Conservation (phyloP, 2,329 filamentous ascomycete species). For the Zymoseptoria crescenta region DNA sequence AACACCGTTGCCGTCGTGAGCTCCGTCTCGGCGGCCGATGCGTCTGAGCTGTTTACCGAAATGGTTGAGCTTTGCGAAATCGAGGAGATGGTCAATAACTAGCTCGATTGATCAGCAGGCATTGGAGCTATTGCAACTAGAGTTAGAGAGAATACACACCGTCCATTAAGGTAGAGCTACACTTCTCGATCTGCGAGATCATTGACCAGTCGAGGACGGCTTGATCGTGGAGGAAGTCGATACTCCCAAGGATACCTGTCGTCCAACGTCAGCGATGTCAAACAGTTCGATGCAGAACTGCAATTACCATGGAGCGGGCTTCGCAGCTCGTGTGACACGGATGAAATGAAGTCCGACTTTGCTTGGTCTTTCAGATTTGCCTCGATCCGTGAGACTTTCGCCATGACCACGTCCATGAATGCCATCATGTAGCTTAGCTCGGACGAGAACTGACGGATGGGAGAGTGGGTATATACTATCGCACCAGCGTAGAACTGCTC, state of each 20-base stretch:
- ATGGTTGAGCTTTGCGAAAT: conserved; percentile 39
- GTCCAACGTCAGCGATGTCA: no score
- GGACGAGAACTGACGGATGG: conserved; percentile 32
- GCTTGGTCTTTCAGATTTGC: conserved; percentile 35
- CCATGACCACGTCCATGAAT: conserved; percentile 36
- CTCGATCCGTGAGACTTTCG: conserved; percentile 31
- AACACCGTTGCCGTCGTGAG: neutral
- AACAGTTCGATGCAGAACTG: neutral
- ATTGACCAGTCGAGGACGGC: conserved; percentile 19
- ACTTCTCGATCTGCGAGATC: conserved; percentile 42
- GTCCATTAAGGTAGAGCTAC: conserved; percentile 41
- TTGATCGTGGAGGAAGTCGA: conserved; percentile 37
- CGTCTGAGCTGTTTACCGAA: neutral
- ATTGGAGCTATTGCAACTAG: neutral
- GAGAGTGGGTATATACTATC: conserved; percentile 38
- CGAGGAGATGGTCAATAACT: conserved; percentile 37
- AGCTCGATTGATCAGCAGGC: neutral
- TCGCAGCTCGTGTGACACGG: conserved; percentile 45
- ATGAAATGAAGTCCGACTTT: conserved; percentile 45
- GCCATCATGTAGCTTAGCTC: conserved; percentile 31
- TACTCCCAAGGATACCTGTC: conserved; percentile 35
- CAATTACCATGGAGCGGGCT: conserved; percentile 35
- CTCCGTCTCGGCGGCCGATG: neutral
- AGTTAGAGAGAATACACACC: neutral
- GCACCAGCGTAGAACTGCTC: conserved; percentile 20